Evolutionary conservation across 2,329 filamentous ascomycete species (phyloP).

Genomic region (Ceratocystis eucalypticola): DNA sequence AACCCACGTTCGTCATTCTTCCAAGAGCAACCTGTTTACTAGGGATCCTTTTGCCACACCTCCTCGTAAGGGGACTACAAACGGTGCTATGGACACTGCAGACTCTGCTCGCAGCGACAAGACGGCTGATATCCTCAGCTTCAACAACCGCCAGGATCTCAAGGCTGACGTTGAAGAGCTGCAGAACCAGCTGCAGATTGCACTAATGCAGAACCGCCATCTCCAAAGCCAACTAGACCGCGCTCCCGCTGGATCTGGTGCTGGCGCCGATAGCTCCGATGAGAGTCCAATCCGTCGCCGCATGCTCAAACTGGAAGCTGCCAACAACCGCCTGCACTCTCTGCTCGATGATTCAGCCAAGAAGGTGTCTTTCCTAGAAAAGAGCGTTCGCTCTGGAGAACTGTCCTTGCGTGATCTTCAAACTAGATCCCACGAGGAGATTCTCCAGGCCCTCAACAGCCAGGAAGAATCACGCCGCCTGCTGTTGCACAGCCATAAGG

Average conservation of each 20-base stretch:
- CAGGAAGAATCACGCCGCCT: constrained; percentile 81
- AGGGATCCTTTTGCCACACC: constrained; percentile 26
- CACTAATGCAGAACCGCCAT: constrained; percentile 89
- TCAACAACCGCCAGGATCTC: constrained; percentile 80
- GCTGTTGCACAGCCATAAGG: constrained; percentile 71
- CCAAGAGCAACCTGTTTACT: constrained; percentile 33
- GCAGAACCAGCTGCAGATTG: constrained; percentile 85
- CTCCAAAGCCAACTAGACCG: constrained; percentile 77
- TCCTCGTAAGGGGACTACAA: constrained; percentile 45
- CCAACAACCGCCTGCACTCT: constrained; percentile 81
- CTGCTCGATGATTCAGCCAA: constrained; percentile 88
- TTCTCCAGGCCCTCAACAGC: constrained; percentile 81
- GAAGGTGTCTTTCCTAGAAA: constrained; percentile 82
- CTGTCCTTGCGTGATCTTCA: constrained; percentile 83
- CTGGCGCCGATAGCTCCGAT: constrained; percentile 30
- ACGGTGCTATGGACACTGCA: constrained; percentile 34
- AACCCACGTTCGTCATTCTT: constrained; percentile 45
- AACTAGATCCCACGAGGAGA: constrained; percentile 84
- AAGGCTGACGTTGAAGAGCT: constrained; percentile 83
- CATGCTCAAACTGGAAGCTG: constrained; percentile 82
- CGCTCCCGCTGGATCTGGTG: constrained; percentile 34
- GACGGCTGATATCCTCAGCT: constrained; percentile 62
- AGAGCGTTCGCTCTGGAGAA: constrained; percentile 73
- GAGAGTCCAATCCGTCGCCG: constrained; percentile 68
- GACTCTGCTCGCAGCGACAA: constrained; percentile 76